A percentile compares a stretch with the other conserved stretches of the same genome.
These are phyloP conservation scores for Carex parvula DNA, from an alignment of 176 grass and related monocot species.

Conservation along the genomic window DNA sequence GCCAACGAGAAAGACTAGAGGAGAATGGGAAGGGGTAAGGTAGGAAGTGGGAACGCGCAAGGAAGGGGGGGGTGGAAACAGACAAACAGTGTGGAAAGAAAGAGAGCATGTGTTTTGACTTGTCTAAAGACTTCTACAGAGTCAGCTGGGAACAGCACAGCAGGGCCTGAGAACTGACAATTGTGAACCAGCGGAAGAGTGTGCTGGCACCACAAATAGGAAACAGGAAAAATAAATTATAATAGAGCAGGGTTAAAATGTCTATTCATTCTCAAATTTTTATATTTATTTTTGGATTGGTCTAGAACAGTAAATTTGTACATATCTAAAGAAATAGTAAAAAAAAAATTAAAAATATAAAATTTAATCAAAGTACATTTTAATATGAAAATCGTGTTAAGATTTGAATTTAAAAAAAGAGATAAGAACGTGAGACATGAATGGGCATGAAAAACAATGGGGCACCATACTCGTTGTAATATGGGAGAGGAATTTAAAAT, in stretches of 20 bases:
- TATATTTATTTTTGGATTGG: too few relatives aligned
- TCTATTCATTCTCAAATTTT: too few relatives aligned
- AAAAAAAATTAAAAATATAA: too few relatives aligned
- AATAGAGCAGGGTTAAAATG: too few relatives aligned
- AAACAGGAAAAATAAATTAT: too few relatives aligned
- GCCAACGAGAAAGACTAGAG: neutral
- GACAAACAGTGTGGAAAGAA: neutral
- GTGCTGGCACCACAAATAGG: neutral
- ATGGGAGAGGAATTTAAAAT: neutral
- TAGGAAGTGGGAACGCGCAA: neutral
- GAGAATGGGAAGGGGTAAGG: neutral
- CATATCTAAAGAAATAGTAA: too few relatives aligned
- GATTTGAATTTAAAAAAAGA: too few relatives aligned
- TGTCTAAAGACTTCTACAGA: constrained; percentile 12
- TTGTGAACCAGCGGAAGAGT: neutral
- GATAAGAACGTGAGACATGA: too few relatives aligned
- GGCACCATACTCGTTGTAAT: neutral
- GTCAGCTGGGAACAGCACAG: neutral
- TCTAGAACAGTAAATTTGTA: too few relatives aligned
- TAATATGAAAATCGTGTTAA: too few relatives aligned
- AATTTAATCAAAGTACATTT: too few relatives aligned
- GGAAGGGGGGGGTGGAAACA: neutral
- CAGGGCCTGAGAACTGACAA: neutral
- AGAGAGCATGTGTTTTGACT: constrained; percentile 19
- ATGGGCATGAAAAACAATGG: too few relatives aligned